A percentile compares a stretch with the other conserved stretches of the same genome.
These are phyloP conservation scores for Candida pini DNA, from an alignment of 805 yeast species.

Conservation along the genomic window DNA sequence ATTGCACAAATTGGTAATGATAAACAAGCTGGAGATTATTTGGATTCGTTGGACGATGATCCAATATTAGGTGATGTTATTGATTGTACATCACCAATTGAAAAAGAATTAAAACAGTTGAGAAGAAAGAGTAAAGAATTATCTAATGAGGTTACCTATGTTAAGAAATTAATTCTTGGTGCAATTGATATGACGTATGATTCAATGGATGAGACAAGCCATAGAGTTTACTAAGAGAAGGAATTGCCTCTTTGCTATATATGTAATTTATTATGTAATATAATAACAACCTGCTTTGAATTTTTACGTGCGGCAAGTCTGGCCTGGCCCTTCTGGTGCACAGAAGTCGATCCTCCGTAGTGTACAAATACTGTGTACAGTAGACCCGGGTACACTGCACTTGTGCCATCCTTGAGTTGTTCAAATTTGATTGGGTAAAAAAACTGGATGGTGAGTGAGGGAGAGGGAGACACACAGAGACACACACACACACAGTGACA, in stretches of 20 bases:
- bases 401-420: no score
- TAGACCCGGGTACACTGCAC: no score
- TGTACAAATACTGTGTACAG: no score
- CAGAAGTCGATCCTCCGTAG: no score
- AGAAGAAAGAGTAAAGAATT: conserved; percentile 15
- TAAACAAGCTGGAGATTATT: conserved; percentile 14
- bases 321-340: no score
- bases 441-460: no score
- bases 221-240: no score
- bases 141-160: conserved; percentile 21
- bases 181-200: conserved; percentile 21
- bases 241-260: no score
- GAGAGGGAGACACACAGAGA: no score
- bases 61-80: conserved; percentile 18
- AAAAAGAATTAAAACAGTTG: conserved; percentile 18
- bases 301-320: background rate
- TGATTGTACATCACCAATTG: conserved; percentile 23
- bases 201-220: conserved; percentile 20
- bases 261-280: background rate
- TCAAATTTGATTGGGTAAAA: no score
- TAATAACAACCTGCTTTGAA: no score
- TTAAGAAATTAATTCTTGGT: conserved; percentile 19
- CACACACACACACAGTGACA: no score
- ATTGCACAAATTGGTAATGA: conserved; percentile 24
- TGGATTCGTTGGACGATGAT: conserved; percentile 17